phyloP scores from a whole-genome alignment of 1,284 basidiomycete species.

The Ganoderma sinense region DNA sequence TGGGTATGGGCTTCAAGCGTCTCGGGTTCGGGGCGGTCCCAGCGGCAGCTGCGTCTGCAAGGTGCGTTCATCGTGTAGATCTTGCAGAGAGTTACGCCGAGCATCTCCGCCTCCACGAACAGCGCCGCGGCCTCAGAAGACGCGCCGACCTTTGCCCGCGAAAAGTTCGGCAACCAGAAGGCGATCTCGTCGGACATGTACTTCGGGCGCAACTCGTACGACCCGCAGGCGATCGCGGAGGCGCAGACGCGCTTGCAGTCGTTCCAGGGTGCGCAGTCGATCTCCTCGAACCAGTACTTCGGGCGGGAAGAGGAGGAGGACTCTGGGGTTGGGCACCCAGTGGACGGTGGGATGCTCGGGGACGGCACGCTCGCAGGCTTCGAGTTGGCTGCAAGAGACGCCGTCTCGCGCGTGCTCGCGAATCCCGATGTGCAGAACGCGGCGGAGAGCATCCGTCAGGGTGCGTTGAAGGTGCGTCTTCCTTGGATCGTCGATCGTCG shows the following conservation, averaged over 20 bases:
- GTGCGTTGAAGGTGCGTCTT: constrained; percentile 83
- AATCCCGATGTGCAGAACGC: constrained; percentile 93
- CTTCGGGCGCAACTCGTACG: constrained; percentile 92
- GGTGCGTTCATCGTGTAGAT: constrained; percentile 47
- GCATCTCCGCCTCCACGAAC: background rate
- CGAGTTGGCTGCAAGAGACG: constrained; percentile 85
- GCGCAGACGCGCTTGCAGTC: constrained; percentile 84
- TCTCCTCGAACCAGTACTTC: constrained; percentile 84
- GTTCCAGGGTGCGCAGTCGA: constrained; percentile 94
- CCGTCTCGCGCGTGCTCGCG: constrained; percentile 79
- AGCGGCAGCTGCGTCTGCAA: constrained; percentile 56
- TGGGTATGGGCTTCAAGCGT: constrained; percentile 84
- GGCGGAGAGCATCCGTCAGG: constrained; percentile 82
- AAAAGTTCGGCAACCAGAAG: constrained; percentile 93
- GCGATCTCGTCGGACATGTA: constrained; percentile 98
- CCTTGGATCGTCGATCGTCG: background rate
- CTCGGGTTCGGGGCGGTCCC: constrained; percentile 90
- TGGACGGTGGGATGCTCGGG: constrained; percentile 58
- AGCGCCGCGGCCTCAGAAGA: constrained; percentile 56
- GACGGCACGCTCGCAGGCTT: constrained; percentile 78
- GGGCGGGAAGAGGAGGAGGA: no score
- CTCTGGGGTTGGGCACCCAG: no score
- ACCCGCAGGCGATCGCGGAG: constrained; percentile 76
- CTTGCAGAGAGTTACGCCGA: constrained; percentile 25
- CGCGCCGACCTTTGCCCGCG: constrained; percentile 82